Evolutionary conservation across 192 early-diverging fungal genomes (phyloP).

Genomic region (Coemansia sp.): DNA sequence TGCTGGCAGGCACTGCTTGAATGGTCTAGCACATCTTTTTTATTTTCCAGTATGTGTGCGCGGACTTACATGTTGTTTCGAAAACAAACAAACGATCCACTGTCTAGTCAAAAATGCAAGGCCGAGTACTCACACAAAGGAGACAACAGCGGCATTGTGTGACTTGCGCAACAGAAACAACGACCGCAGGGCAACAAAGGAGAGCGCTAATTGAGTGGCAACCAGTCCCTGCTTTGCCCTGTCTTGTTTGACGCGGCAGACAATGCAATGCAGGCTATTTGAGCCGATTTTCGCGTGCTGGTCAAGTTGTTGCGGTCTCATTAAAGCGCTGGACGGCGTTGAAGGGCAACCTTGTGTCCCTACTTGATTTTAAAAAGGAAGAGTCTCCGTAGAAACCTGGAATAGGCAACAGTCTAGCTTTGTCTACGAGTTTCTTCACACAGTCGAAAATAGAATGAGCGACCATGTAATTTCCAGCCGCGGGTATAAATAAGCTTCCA

Average conservation of each 20-base stretch:
- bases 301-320: not conserved
- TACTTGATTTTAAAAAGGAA: constrained; percentile 1
- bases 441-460: not conserved
- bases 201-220: no score
- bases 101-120: no score
- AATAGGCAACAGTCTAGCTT: not conserved
- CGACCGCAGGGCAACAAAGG: no score
- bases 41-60: no score
- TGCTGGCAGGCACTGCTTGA: no score
- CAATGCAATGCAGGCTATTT: not conserved
- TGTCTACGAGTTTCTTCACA: not conserved
- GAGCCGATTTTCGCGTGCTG: no score
- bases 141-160: no score
- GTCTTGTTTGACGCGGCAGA: not conserved
- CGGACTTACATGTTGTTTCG: no score
- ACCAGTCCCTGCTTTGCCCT: not conserved
- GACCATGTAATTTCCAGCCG: not conserved
- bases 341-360: not conserved
- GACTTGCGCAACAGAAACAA: no score
- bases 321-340: not conserved
- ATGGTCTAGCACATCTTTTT: no score
- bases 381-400: not conserved
- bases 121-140: no score
- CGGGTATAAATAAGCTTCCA: not conserved
- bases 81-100: no score